phyloP scores from a whole-genome alignment of 2,329 filamentous ascomycete genomes.

The Rhynchosporium graminicola region DNA sequence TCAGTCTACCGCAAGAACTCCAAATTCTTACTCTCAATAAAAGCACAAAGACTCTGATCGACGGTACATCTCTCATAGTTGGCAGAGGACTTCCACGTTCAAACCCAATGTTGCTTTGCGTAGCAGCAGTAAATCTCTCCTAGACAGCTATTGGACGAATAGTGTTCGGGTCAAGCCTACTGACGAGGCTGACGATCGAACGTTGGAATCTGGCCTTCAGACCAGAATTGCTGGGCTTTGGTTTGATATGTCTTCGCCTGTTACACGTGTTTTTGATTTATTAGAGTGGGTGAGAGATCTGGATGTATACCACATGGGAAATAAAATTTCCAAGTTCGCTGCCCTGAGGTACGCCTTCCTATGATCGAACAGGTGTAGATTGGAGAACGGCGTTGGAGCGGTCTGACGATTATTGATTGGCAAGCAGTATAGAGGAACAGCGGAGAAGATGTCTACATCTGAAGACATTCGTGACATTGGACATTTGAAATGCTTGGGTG shows the following conservation, averaged over 20 bases:
- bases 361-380: slow-evolving; percentile 6
- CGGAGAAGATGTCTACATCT: slow-evolving; percentile 18
- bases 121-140: neutral
- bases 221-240: slow-evolving; percentile 14
- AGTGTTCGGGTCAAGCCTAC: slow-evolving; percentile 16
- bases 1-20: slow-evolving; percentile 10
- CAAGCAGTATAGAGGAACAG: neutral
- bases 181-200: slow-evolving; percentile 23
- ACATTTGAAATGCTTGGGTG: slow-evolving; percentile 17
- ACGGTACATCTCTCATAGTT: neutral
- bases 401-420: neutral
- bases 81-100: neutral
- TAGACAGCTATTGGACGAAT: neutral
- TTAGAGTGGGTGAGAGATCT: neutral
- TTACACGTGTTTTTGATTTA: neutral
- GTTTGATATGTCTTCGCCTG: slow-evolving; percentile 2
- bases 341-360: slow-evolving; percentile 19
- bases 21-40: slow-evolving; percentile 10
- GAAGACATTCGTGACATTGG: slow-evolving; percentile 15
- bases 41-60: slow-evolving; percentile 2
- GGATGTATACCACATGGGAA: neutral
- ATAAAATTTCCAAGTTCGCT: slow-evolving; percentile 23
- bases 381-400: slow-evolving; percentile 24
- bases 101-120: neutral
- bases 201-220: slow-evolving; percentile 19